Evolutionary conservation across 345 rosid genomes (phyloP).

Genomic region (sweet orange (Citrus sinensis)): DVS_A1.0 CM039167.1:17482501-17483000

Average conservation of each 20-base stretch:
- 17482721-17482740: background rate
- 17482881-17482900: background rate
- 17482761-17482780: background rate
- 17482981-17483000: constrained; percentile 80
- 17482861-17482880: background rate
- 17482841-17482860: background rate
- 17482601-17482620: background rate
- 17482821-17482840: background rate
- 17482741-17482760: background rate
- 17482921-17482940: constrained; percentile 74
- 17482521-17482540: fast-evolving
- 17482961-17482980: constrained; percentile 93
- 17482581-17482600: background rate
- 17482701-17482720: background rate
- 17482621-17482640: background rate
- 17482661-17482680: too few relatives aligned
- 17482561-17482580: too few relatives aligned
- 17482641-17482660: background rate
- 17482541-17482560: too few relatives aligned
- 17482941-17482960: constrained; percentile 84
- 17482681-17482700: background rate
- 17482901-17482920: background rate
- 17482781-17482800: fast-evolving
- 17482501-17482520: too few relatives aligned
- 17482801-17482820: background rate